Base-by-base conservation (phyloP, 2,329 filamentous ascomycete species). In the Fusarium compactum region DNA sequence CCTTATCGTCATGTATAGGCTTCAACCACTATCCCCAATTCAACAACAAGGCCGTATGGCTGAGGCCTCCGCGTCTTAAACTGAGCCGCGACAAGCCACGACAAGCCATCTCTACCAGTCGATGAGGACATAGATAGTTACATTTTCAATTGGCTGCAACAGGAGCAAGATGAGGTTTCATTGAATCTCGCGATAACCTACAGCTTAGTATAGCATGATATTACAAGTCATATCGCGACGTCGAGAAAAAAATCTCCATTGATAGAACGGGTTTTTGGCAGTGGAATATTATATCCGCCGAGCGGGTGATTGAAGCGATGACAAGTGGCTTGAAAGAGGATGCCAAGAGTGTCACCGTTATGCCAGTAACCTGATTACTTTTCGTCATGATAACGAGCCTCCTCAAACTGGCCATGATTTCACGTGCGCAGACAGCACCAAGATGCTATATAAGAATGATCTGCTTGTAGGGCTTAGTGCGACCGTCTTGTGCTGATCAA, bases 341-440 rank as follows among this genome's bases (percentile, higher is more conserved):
- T 10, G 32, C 16, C 32, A 3, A 1, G 5, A 18, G 2, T 10
- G 9, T 38, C 3, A 9, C 34, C 16, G 10, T 11, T 6, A 2
- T n/a, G 6, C 6, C 11, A 6, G 34, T 9, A n/a, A n/a, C 16
- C 5, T 9, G 34, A 14, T 3, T 0, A 14, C 12, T 27, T 14
- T 2, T 30, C 12, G 14, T 30, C 0, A 2, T 12, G 2, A 2
- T 30, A 1, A 30, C 12, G 29, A 30, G 2, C 29, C 2, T 30
- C 29, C 29, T 30, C 11, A 30, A n/a, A 4, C 34, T n/a, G 1
- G 5, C 32, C 18, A 16, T 18, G 16, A 34, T 5, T 8, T 18
- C 1, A n/a, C 34, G 18, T n/a, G 9, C 9, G n/a, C 5, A 38
- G 18, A 7, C 34, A 11, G 5, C 5, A n/a, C 34, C 6, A 38